phyloP scores from a whole-genome alignment of 257 asterid genomes.

The Primulina huaijiensis region DNA sequence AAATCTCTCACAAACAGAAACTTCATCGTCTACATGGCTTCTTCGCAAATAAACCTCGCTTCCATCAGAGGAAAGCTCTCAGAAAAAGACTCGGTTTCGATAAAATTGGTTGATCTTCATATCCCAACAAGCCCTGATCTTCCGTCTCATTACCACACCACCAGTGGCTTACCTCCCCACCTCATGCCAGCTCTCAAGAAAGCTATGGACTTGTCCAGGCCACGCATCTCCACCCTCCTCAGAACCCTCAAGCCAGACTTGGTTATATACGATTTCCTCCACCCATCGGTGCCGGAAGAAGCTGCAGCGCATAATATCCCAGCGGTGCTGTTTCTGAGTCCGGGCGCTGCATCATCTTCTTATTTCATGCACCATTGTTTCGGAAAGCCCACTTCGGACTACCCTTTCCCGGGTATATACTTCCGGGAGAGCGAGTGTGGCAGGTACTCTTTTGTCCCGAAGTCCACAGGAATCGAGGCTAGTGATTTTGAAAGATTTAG shows the following conservation, averaged over 20 bases:
- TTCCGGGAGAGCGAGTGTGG: slow-evolving; percentile 29
- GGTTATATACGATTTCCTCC: slow-evolving; percentile 55
- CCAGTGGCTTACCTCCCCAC: slow-evolving; percentile 65
- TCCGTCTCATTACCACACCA: slow-evolving; percentile 56
- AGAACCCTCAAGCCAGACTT: slow-evolving; percentile 52
- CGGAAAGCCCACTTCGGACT: slow-evolving; percentile 19
- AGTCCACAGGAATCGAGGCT: slow-evolving; percentile 15
- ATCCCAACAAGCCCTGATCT: slow-evolving; percentile 48
- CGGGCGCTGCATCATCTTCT: slow-evolving; percentile 42
- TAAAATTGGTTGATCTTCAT: slow-evolving; percentile 49
- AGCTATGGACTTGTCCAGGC: slow-evolving; percentile 43
- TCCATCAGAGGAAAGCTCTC: slow-evolving; percentile 34
- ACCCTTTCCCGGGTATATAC: slow-evolving; percentile 46
- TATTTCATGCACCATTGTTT: slow-evolving; percentile 16
- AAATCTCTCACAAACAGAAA: slow-evolving; percentile 44
- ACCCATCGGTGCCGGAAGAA: slow-evolving; percentile 54
- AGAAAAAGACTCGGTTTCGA: slow-evolving; percentile 36
- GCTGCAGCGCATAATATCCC: slow-evolving; percentile 39
- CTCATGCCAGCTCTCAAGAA: slow-evolving; percentile 41
- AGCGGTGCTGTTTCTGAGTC: slow-evolving; percentile 41
- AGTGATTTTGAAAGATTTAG: slow-evolving; percentile 24
- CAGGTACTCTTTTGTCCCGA: too few relatives aligned
- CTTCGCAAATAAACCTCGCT: slow-evolving; percentile 46
- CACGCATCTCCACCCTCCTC: slow-evolving; percentile 39
- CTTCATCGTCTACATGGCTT: slow-evolving; percentile 45